Evolutionary conservation across 1,139 yeast species (phyloP), one percentile per base, ranked within the genome.

Genomic region (Scheffersomyces lignicola): DNA sequence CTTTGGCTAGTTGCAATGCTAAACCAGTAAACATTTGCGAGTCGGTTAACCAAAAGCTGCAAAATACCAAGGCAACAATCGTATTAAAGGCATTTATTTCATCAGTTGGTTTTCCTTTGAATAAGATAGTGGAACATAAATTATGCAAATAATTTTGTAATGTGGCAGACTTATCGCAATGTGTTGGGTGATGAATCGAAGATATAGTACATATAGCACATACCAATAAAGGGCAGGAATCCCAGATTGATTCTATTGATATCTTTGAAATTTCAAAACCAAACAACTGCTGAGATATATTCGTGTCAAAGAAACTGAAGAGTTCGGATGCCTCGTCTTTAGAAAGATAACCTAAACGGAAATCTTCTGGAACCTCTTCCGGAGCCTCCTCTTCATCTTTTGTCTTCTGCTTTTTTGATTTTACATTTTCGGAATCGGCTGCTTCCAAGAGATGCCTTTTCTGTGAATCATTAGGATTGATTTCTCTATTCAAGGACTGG

Each of bases 31-130:
- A 78, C 76, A 79, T 69, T 47, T 78, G 83, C 7, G 79, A 72
- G 40, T 80, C 74, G 7, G 82, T 73, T 31, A 82, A 66, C 88
- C 88, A 82, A 48, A 81, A 79, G 34, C 85, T 81, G 45, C 85
- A 81, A 23, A 82, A 70, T 17, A 81, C 71, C 30, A 82, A 60
- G 0, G 85, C 86, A 25, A 81, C 64, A 12, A 81, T 76, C 1
- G 82, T 76, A 47, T 80, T 76, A 49, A 76, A 76, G 0, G 78
- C 78, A 34, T 79, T 81, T 2, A 58, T 46, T 45, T 76, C 81
- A 13, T 57, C 62, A 7, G 49, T 50, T 0, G 75, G 75, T 35
- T 58, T 56, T 3, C 69, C 68, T 26, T 61, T 48, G 43, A 65
- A 73, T 13, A 79, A 44, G 5, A 78, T 55, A n/a, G 64, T 58